Conservation (phyloP, 495 filamentous ascomycete species). For the Tricharina praecox region DNA sequence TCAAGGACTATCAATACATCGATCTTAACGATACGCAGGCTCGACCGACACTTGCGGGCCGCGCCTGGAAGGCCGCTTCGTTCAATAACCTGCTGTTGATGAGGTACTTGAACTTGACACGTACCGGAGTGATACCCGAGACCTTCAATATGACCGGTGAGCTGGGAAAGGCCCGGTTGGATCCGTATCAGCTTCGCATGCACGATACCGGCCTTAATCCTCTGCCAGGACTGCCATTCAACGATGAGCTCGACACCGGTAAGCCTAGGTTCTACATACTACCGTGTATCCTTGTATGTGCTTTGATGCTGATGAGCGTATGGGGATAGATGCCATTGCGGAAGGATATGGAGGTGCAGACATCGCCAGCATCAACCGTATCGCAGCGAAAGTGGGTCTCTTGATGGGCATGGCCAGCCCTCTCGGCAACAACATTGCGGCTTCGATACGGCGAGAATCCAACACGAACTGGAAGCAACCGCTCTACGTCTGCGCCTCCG, state of each 20-base stretch:
- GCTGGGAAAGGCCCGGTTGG: background rate
- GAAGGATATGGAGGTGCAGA: slow-evolving; percentile 16
- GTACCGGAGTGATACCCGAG: slow-evolving; percentile 4
- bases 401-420: slow-evolving; percentile 26
- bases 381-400: slow-evolving; percentile 25
- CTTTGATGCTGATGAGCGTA: too few relatives aligned
- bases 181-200: slow-evolving; percentile 4
- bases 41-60: slow-evolving; percentile 22
- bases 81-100: slow-evolving; percentile 28
- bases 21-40: slow-evolving; percentile 19
- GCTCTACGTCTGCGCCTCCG: slow-evolving; percentile 31
- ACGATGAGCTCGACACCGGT: slow-evolving; percentile 12
- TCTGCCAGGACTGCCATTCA: background rate
- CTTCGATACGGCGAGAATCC: too few relatives aligned
- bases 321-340: too few relatives aligned
- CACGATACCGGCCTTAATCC: background rate
- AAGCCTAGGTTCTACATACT: slow-evolving; percentile 26
- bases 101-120: slow-evolving; percentile 17
- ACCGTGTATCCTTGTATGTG: too few relatives aligned
- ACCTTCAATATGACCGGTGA: background rate
- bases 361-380: slow-evolving; percentile 31
- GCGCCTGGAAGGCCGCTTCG: slow-evolving; percentile 33
- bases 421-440: slow-evolving; percentile 5
- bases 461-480: background rate
- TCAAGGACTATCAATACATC: background rate